Evolutionary conservation across 371 early-diverging fungal species (phyloP).

Genomic region (Blastocladiella emersonii): DNA sequence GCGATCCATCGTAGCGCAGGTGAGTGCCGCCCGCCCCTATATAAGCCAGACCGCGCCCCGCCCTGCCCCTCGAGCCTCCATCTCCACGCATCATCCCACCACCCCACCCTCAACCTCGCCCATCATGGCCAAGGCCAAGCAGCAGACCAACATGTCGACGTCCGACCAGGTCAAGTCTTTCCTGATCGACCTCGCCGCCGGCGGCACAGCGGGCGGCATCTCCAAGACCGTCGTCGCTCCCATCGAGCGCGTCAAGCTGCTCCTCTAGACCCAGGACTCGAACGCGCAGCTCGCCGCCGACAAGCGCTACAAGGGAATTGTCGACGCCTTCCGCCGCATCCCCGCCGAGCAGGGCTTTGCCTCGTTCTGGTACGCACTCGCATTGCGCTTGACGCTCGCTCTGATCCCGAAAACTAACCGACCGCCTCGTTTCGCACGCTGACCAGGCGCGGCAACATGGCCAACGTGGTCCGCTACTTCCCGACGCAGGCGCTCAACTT

Average conservation of each 20-base stretch:
- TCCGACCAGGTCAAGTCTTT: conserved; percentile 3
- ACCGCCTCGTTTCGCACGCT: not conserved
- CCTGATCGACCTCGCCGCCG: conserved; percentile 6
- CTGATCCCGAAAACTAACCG: no score
- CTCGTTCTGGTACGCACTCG: conserved; percentile 30
- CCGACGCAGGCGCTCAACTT: conserved; percentile 69
- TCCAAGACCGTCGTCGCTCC: conserved; percentile 83
- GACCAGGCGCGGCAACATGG: conserved; percentile 47
- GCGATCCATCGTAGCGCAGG: no score
- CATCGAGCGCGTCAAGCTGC: conserved; percentile 64
- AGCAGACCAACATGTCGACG: not conserved
- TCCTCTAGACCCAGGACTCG: conserved; percentile 57
- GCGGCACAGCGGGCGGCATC: conserved; percentile 51
- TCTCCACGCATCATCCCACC: no score
- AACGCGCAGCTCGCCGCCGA: conserved; percentile 43
- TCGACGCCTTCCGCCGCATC: conserved; percentile 51
- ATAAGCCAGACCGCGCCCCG: no score
- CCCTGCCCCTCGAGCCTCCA: no score
- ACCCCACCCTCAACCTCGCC: not conserved
- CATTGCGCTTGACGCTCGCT: not conserved
- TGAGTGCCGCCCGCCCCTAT: no score
- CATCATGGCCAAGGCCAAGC: not conserved
- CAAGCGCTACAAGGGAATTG: conserved; percentile 52
- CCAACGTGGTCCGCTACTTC: conserved; percentile 69
- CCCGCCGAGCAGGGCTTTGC: conserved; percentile 48